Base-by-base conservation (phyloP, 2,329 filamentous ascomycete species). In the Pestalotiopsis fici region DNA sequence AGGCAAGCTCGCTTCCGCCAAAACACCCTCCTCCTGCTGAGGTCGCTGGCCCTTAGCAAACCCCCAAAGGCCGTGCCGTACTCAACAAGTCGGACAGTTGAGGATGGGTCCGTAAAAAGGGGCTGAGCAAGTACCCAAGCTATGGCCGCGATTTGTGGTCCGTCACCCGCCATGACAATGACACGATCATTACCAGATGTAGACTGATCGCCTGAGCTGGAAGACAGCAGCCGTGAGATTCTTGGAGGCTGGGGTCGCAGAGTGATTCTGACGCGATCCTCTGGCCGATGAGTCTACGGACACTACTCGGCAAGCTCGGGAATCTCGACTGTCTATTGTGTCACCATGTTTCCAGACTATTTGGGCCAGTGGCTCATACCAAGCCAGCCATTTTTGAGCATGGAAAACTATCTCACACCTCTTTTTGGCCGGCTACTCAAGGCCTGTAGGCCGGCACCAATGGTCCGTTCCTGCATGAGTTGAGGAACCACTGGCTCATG, bases 381-480 rank as follows among this genome's bases (percentile, higher is more conserved):
- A 43, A 62, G n/a, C 35, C 59, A 62, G 59, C 37, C n/a, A 62
- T 62, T 9, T 62, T 62, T n/a, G 37, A 60, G n/a, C 37, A 23
- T 25, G 18, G 25, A 12, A 21, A 62, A 47, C n/a, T n/a, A n/a
- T 50, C n/a, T 50, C 18, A 50, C 43, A 50, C 43, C 43, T 15
- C 12, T 50, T 21, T 50, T 21, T 50, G 43, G 43, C 57, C 25
- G 31, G 57, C 57, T 18, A 59, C 31, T 59, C 12, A 59, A 28
- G 59, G n/a, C 59, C 47, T 47, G 59, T 31, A 23, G 37, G 39
- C 35, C 9, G 31, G 31, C 21, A 9, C 12, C 27, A 11, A 23
- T 62, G 57, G 25, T 43, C 37, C 39, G 59, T 62, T 62, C 59
- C 59, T 62, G 59, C 59, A 62, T 62, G 59, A 35, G n/a, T 21